Conservation (phyloP, 2,329 filamentous ascomycete genomes). For the Pseudohalonectria lignicola region DNA sequence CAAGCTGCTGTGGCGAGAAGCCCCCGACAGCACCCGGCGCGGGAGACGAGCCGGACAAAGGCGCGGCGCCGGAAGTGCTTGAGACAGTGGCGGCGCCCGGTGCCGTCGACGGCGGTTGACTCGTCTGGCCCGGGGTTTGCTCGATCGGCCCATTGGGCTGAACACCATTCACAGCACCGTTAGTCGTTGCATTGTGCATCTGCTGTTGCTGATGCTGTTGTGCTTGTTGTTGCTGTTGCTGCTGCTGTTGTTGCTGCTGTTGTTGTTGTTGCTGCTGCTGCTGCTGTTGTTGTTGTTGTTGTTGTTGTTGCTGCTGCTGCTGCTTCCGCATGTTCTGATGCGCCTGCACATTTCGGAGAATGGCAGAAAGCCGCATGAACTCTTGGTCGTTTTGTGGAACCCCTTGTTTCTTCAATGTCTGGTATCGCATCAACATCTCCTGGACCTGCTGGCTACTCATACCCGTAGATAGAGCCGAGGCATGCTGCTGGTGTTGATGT, state of each 20-base stretch:
- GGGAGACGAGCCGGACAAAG: constrained; percentile 13
- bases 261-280: not conserved
- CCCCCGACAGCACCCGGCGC: constrained; percentile 32
- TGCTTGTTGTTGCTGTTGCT: constrained; percentile 29
- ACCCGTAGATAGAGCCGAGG: constrained; percentile 50
- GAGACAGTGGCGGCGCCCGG: constrained; percentile 27
- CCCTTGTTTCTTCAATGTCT: constrained; percentile 78
- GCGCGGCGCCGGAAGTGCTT: constrained; percentile 12
- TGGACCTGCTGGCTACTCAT: constrained; percentile 70
- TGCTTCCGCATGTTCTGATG: constrained; percentile 17
- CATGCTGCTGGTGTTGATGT: constrained; percentile 28
- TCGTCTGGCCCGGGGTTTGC: constrained; percentile 18
- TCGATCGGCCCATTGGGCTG: constrained; percentile 26
- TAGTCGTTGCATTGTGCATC: constrained; percentile 39
- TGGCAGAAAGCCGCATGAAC: constrained; percentile 68
- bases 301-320: constrained; percentile 21
- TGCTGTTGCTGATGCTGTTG: constrained; percentile 12
- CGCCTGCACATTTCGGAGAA: constrained; percentile 54
- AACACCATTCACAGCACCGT: constrained; percentile 42
- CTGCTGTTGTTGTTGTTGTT: constrained; percentile 12
- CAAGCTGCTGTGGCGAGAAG: constrained; percentile 71
- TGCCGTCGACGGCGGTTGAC: constrained; percentile 20
- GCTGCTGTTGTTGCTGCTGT: constrained; percentile 27
- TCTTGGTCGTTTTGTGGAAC: constrained; percentile 77
- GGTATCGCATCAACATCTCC: constrained; percentile 70